Evolutionary conservation across 768 basidiomycete species (phyloP).

Genomic region (Xerocomus brunneocitrinus): DNA sequence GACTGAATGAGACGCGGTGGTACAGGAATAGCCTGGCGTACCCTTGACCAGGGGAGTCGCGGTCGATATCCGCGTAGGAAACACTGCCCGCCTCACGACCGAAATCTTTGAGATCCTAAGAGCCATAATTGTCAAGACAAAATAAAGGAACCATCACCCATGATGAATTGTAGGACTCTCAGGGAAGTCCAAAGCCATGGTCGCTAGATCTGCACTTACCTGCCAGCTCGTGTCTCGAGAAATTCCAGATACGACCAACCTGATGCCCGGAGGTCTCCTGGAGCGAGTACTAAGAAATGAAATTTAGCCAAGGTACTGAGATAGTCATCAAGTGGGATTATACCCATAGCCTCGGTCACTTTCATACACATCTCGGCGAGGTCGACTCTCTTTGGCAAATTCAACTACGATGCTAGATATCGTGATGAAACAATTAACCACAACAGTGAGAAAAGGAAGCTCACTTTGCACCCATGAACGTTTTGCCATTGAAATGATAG

Average conservation of each 20-base stretch:
- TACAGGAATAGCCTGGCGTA: slow-evolving; percentile 34
- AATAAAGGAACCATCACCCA: slow-evolving; percentile 7
- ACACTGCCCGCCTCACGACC: slow-evolving; percentile 92
- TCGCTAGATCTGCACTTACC: slow-evolving; percentile 53
- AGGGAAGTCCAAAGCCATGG: neutral
- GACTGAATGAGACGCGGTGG: slow-evolving; percentile 4
- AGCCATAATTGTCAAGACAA: slow-evolving; percentile 30
- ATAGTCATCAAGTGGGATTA: slow-evolving; percentile 4
- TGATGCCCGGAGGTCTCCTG: slow-evolving; percentile 74
- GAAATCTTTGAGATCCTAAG: slow-evolving; percentile 95
- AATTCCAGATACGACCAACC: slow-evolving; percentile 82
- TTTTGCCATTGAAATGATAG: slow-evolving; percentile 79
- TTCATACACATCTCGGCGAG: slow-evolving; percentile 74
- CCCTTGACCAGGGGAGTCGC: slow-evolving; percentile 84
- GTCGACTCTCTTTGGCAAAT: slow-evolving; percentile 89
- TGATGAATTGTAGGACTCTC: slow-evolving; percentile 21
- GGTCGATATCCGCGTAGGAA: slow-evolving; percentile 92
- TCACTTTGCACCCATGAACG: slow-evolving; percentile 80
- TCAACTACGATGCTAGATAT: slow-evolving; percentile 83
- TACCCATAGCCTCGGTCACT: slow-evolving; percentile 55
- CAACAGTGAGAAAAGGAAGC: neutral
- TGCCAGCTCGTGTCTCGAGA: slow-evolving; percentile 98
- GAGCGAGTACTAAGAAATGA: slow-evolving; percentile 50
- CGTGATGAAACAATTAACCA: neutral
- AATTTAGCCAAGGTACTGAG: slow-evolving; percentile 12